Percentiles rank a stretch among this genome's conserved stretches.
phyloP scores from a whole-genome alignment of 1,284 basidiomycete genomes.

The Marasmius tenuissimus region DNA sequence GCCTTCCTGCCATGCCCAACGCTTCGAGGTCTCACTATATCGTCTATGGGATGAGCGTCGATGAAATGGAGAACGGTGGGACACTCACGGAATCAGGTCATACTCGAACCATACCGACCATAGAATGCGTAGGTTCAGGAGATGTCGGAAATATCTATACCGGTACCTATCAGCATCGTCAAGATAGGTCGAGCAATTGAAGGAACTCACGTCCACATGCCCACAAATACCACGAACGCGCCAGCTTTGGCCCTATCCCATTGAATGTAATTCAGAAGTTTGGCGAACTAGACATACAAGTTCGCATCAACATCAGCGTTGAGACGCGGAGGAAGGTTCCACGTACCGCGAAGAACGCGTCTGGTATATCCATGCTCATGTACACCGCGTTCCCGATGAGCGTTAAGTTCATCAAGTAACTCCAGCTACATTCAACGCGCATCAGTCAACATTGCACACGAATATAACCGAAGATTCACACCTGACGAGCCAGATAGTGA shows the following conservation, averaged over 20 bases:
- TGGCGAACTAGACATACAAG: slow-evolving; percentile 61
- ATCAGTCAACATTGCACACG: not conserved
- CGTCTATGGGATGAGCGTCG: not conserved
- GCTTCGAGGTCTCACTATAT: slow-evolving; percentile 52
- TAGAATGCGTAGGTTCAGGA: slow-evolving; percentile 85
- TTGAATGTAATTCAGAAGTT: slow-evolving; percentile 86
- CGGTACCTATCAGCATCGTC: not conserved
- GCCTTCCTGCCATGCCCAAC: slow-evolving; percentile 68
- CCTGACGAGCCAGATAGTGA: slow-evolving; percentile 95
- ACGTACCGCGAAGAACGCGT: slow-evolving; percentile 83
- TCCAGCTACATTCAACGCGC: slow-evolving; percentile 61
- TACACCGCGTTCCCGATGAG: slow-evolving; percentile 92
- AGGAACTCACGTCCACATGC: slow-evolving; percentile 77
- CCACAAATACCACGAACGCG: slow-evolving; percentile 70
- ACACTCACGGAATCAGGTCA: slow-evolving; percentile 75
- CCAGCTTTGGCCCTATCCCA: slow-evolving; percentile 63
- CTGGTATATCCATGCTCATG: slow-evolving; percentile 96
- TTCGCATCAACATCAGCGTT: not conserved
- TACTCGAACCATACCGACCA: slow-evolving; percentile 87
- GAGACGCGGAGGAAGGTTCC: not conserved
- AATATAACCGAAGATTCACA: slow-evolving; percentile 29
- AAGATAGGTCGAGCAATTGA: not conserved
- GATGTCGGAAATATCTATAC: slow-evolving; percentile 92
- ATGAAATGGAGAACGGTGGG: not conserved
- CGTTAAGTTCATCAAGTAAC: slow-evolving; percentile 82